Percentiles rank a stretch among this genome's conserved stretches.
These are phyloP conservation scores for Neurospora sp. DNA, from an alignment of 495 filamentous ascomycete species.

Conservation along the genomic window DNA sequence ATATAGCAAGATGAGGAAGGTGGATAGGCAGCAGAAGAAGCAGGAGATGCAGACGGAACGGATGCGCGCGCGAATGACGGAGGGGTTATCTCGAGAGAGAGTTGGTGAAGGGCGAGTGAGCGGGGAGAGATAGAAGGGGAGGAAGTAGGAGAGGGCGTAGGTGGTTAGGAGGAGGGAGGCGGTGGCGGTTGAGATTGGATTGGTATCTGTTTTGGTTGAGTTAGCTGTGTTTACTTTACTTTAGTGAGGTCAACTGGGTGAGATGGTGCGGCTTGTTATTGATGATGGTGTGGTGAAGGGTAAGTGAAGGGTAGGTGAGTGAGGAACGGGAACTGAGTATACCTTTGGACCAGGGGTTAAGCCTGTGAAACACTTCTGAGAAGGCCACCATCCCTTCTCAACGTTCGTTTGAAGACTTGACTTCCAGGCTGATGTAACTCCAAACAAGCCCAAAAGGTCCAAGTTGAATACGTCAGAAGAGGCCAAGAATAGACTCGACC, in stretches of 20 bases:
- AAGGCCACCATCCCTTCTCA: conserved; percentile 15
- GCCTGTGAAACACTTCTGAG: conserved; percentile 8
- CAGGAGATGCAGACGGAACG: conserved; percentile 66
- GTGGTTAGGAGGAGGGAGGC: conserved; percentile 41
- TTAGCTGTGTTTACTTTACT: not conserved
- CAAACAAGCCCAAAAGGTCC: not conserved
- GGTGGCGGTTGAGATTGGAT: conserved; percentile 12
- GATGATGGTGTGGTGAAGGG: not conserved
- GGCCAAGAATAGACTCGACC: not conserved
- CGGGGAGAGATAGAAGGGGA: conserved; percentile 78
- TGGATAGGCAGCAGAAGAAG: conserved; percentile 46
- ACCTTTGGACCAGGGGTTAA: conserved; percentile 24
- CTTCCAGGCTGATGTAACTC: not conserved
- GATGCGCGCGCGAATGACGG: conserved; percentile 80
- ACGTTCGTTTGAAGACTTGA: not conserved
- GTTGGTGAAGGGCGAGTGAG: conserved; percentile 71
- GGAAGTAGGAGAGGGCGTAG: conserved; percentile 78
- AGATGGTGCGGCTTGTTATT: not conserved
- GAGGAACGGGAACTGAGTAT: not conserved
- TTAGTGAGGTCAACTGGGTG: not conserved
- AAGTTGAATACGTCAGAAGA: not conserved
- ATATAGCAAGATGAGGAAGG: conserved; percentile 47
- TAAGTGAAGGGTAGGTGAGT: not conserved
- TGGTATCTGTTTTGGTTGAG: not conserved
- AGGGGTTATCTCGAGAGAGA: conserved; percentile 78